Percentiles rank a stretch among this genome's conserved stretches.
Evolutionary conservation across 1,284 basidiomycete species (phyloP).

Genomic region (Pyrrhoderma noxium): DNA sequence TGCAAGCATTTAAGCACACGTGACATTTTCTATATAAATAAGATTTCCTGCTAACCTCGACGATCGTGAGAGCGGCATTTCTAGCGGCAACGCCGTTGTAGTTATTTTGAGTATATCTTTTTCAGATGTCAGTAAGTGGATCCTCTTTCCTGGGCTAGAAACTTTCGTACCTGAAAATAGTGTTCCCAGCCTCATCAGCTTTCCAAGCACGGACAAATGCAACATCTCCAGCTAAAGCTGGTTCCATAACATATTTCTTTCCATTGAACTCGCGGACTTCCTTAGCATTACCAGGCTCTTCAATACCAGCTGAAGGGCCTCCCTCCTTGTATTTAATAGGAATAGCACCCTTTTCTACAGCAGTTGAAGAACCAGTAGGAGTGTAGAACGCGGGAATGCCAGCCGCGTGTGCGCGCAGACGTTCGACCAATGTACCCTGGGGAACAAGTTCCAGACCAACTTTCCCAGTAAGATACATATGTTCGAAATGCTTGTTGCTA

Average conservation of each 20-base stretch:
- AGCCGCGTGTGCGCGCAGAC: constrained; percentile 85
- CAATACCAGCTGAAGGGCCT: constrained; percentile 56
- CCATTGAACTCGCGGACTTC: constrained; percentile 79
- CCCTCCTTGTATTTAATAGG: constrained; percentile 69
- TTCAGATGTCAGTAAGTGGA: background rate
- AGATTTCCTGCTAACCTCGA: constrained; percentile 52
- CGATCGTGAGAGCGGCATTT: constrained; percentile 86
- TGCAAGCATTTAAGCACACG: background rate
- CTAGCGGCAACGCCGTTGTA: constrained; percentile 84
- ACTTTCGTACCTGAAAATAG: constrained; percentile 64
- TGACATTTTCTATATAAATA: background rate
- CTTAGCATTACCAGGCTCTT: constrained; percentile 68
- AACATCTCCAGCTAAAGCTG: constrained; percentile 79
- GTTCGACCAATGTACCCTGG: constrained; percentile 87
- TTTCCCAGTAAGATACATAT: constrained; percentile 72
- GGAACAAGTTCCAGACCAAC: constrained; percentile 85
- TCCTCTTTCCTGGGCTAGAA: background rate
- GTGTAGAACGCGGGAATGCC: constrained; percentile 97
- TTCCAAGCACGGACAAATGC: constrained; percentile 95
- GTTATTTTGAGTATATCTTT: constrained; percentile 82
- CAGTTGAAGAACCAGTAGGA: constrained; percentile 88
- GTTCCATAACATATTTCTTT: constrained; percentile 81
- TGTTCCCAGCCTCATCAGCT: constrained; percentile 85
- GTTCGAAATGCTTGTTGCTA: constrained; percentile 75
- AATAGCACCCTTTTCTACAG: constrained; percentile 72